Evolutionary conservation across 2,329 filamentous ascomycete species (phyloP).

Genomic region (Zopfia rhizophila): DNA sequence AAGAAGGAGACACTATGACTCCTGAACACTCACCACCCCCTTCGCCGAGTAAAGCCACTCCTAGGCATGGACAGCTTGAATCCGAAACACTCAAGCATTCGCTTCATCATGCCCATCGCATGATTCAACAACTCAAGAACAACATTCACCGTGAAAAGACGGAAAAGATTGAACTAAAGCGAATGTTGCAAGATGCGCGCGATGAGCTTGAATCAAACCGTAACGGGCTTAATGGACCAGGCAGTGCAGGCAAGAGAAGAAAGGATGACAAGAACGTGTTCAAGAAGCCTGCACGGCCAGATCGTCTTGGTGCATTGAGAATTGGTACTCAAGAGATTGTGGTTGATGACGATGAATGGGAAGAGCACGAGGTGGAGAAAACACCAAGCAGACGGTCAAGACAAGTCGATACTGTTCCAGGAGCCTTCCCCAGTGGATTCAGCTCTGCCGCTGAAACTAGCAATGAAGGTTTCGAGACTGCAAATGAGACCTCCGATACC

Average conservation of each 20-base stretch:
- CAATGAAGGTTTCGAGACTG: slow-evolving; percentile 80
- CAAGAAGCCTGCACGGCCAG: slow-evolving; percentile 81
- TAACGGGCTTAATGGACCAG: slow-evolving; percentile 58
- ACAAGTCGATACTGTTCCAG: slow-evolving; percentile 37
- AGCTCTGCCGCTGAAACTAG: slow-evolving; percentile 48
- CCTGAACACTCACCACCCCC: slow-evolving; percentile 91
- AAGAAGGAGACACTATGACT: slow-evolving; percentile 71
- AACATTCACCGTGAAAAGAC: slow-evolving; percentile 98
- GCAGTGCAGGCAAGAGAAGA: slow-evolving; percentile 64
- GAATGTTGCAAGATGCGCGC: slow-evolving; percentile 92
- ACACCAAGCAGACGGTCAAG: slow-evolving; percentile 63
- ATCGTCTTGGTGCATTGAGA: slow-evolving; percentile 78
- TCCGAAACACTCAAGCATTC: slow-evolving; percentile 95
- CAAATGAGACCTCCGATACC: slow-evolving; percentile 74
- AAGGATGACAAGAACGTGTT: slow-evolving; percentile 67
- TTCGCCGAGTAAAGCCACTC: slow-evolving; percentile 91
- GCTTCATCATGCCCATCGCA: slow-evolving; percentile 91
- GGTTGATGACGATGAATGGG: slow-evolving; percentile 86
- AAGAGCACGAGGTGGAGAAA: slow-evolving; percentile 74
- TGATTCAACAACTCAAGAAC: slow-evolving; percentile 94
- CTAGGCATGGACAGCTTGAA: slow-evolving; percentile 90
- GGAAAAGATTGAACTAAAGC: slow-evolving; percentile 94
- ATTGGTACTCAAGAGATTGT: slow-evolving; percentile 80
- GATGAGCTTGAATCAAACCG: slow-evolving; percentile 84
- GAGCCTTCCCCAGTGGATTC: slow-evolving; percentile 43